Evolutionary conservation across 2,329 filamentous ascomycete species (phyloP).

Genomic region (Penicillium italicum): DNA sequence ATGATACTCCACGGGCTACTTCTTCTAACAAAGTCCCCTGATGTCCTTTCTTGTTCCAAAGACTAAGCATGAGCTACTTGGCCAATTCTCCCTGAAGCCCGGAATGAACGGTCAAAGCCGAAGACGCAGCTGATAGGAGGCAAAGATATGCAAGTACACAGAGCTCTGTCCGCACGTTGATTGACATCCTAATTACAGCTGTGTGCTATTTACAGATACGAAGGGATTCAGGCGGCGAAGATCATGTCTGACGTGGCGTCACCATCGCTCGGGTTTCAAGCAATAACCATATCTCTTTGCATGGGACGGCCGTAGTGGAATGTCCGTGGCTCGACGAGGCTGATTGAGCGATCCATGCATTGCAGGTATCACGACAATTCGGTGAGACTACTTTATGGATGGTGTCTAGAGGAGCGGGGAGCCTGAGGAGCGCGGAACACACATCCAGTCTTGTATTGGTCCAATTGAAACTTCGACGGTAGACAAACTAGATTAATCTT

Average conservation of each 20-base stretch:
- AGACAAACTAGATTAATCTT: background rate
- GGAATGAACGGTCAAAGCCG: conserved; percentile 15
- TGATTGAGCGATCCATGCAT: conserved; percentile 14
- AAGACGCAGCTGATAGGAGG: conserved; percentile 16
- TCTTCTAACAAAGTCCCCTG: conserved; percentile 5
- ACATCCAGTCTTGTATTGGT: conserved; percentile 12
- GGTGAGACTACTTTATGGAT: conserved; percentile 16
- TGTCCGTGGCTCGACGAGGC: conserved; percentile 16
- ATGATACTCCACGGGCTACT: conserved; percentile 4
- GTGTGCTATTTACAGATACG: conserved; percentile 17
- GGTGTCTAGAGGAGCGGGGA: background rate
- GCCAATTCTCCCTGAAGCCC: conserved; percentile 1
- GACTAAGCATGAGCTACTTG: background rate
- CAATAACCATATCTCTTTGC: conserved; percentile 17
- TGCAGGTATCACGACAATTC: conserved; percentile 15
- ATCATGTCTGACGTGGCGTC: conserved; percentile 14
- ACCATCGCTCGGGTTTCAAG: conserved; percentile 4
- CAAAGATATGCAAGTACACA: conserved; percentile 5
- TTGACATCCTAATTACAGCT: conserved; percentile 1
- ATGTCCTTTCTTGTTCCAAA: background rate
- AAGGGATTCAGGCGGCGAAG: conserved; percentile 12
- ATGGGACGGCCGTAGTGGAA: conserved; percentile 14
- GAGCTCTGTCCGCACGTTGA: conserved; percentile 6
- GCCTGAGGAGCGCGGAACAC: conserved; percentile 1
- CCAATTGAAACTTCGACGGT: conserved; percentile 18